These are phyloP conservation scores for Globisporangium uncinulatum DNA, from an alignment of 352 stramenopile genomes.

Conservation along the genomic window DNA sequence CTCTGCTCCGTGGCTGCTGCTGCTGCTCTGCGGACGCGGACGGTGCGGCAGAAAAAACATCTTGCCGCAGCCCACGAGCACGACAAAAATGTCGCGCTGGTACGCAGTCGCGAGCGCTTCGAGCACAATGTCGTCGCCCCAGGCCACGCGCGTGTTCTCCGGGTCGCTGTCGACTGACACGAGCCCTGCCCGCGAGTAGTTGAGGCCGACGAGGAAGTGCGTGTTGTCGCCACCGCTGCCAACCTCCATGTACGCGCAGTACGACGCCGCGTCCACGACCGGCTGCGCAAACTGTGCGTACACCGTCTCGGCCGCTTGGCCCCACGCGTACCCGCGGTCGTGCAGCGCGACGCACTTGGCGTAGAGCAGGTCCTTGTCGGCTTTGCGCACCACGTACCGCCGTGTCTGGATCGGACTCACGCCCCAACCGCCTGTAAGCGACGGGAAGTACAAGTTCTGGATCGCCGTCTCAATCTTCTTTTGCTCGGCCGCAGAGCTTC, in stretches of 20 bases:
- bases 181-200: constrained; percentile 71
- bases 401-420: constrained; percentile 80
- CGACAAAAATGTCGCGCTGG: constrained; percentile 85
- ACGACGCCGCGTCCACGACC: constrained; percentile 66
- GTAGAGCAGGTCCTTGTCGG: constrained; percentile 68
- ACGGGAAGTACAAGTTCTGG: constrained; percentile 82
- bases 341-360: constrained; percentile 77
- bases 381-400: constrained; percentile 60
- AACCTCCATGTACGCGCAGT: constrained; percentile 85
- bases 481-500: constrained; percentile 49
- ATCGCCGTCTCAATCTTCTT: constrained; percentile 81
- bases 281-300: constrained; percentile 71
- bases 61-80: constrained; percentile 81
- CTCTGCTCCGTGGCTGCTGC: constrained; percentile 33
- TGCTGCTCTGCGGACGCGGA: constrained; percentile 35
- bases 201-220: constrained; percentile 76
- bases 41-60: constrained; percentile 87
- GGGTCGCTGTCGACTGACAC: constrained; percentile 81
- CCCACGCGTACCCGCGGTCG: constrained; percentile 71
- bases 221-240: constrained; percentile 56
- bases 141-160: constrained; percentile 74
- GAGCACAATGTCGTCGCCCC: constrained; percentile 83
- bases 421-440: constrained; percentile 75
- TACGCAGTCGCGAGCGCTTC: constrained; percentile 82
- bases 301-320: constrained; percentile 67